Evolutionary conservation across 768 basidiomycete species (phyloP), one percentile per base, ranked within the genome.

Genomic region (Epithele typhae): DNA sequence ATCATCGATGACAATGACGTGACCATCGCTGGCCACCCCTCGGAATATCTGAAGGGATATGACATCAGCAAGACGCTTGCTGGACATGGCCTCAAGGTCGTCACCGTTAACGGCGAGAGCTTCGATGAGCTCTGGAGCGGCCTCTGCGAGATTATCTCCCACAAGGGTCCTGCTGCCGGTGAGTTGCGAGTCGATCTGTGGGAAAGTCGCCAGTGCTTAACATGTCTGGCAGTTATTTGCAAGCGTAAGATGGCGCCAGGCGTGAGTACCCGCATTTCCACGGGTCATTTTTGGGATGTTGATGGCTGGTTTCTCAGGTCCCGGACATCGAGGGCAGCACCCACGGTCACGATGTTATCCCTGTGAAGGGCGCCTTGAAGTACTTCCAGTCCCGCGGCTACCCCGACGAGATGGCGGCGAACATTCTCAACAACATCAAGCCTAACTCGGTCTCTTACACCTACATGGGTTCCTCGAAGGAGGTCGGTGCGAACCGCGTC

Each of bases 1-100:
- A 65, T 92, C 63, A 83, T 93, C 53, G 91, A 93, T 56, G 88
- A 92, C 67, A 92, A 93, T 67, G 84, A 93, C 61, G 90, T 92
- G 54, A 92, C 90, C 7, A 93, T 92, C 50, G 82, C 90, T n/a
- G 91, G 91, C 0, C 89, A 92, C 59, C 91, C 91, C 4, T 91
- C 88, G 12, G 66, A 91, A 40, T 92, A 92, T 61, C 78, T 92
- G 57, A 82, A 82, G 60, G 90, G 90, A 19, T 93, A 80, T 67
- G 74, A 81, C 42, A 59, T 92, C 25, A 59, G 66, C 19, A 79
- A 82, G 69, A 92, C 89, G 0, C 76, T 92, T 14, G 71, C 76
- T 46, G 91, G 91, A 4, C 90, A 92, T 51, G 90, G 91, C 2
- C 70, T 93, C 56, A 85, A 84, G 65, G 87, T 92, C 24, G 43